Evolutionary conservation across 148 eudicot genomes (phyloP), one percentile per base, ranked within the genome.

Genomic region (Amaranthus palmeri): DNA sequence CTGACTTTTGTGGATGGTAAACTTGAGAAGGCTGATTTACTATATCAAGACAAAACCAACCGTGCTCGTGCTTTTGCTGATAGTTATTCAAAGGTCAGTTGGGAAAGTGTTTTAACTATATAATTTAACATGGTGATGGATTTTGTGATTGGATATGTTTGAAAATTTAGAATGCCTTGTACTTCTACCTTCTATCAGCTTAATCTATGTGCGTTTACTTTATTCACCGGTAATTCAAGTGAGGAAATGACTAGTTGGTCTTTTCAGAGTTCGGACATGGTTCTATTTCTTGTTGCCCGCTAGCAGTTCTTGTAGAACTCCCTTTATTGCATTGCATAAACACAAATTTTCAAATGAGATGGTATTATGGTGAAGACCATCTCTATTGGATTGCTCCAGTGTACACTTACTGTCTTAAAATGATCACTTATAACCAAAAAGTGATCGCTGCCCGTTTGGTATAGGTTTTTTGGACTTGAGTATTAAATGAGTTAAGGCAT

Each of bases 11-110:
- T 78, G 74, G 87, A 89, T 61, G 93, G 97, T 53, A 91, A 86
- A 65, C 85, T 91, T 74, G 92, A 87, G 83, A 86, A 86, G 74
- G 97, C 96, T 42, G 92, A 93, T 71, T 52, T 93, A 72, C 83
- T 77, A 15, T 93, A 84, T 78, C 81, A 83, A 53, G 96, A 91
- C 76, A 91, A 91, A 72, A 72, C 85, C 74, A 89, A 93, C 66
- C 91, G 97, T 43, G 87, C 88, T 18, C 96, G 97, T 64, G 91
- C 97, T 70, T 91, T 91, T 84, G 91, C 98, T 9, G 98, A 91
- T 84, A 91, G 91, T 78, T 93, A 85, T 86, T 93, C 98, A 51
- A 93, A 93, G 97, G 98, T 93, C 57, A 72, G 87, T 80, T 45
- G 11, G 60, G 49, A 25, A 61, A 61, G 54, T 44, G 49, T 10